Evolutionary conservation across 192 early-diverging fungal species (phyloP), one percentile per base, ranked within the genome.

Genomic region (Geranomyces variabilis): DNA sequence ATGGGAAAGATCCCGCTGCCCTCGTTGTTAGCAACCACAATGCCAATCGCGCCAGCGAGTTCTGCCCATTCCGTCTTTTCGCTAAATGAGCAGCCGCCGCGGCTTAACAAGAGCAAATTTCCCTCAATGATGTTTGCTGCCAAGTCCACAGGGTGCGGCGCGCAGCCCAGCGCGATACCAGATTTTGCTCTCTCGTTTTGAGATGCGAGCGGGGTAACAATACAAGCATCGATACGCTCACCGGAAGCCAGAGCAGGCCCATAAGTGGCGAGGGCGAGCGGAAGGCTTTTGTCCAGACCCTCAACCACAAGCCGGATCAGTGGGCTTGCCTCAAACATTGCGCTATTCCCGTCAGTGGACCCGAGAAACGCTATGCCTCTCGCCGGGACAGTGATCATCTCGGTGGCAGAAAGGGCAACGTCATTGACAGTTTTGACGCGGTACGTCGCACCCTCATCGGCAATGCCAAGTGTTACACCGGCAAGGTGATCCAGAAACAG

Each of bases 81-180:
- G 9, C 61, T 29, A 55, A 84, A 84, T 21, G 60, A 62, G 63
- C 83, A 84, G 10, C 72, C 73, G 12, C 80, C 82, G 33, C 83
- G 76, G 14, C 67, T 49, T 4, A 84, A 66, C 28, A 84, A 41
- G 14, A 74, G 28, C 19, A 84, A 56, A 7, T 65, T 36, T 17
- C 69, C 67, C 5, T 19, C 14, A 8, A 74, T 34, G 36, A 41
- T 10, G 19, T 44, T 0, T 2, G 9, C 4, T 8, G 22, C 26
- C 41, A 75, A 21, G 10, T 31, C 46, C 8, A 29, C 48, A 1
- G 65, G 24, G 47, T 45, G 55, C 13, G 64, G 60, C 44, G 66
- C 31, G 49, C 77, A 70, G 10, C 67, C 71, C 24, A 34, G 12
- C 10, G 24, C 1, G 46, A 8, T 1, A n/a, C 29, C 67, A 56